These are phyloP conservation scores for Cercospora sp. DNA, from an alignment of 2,329 filamentous ascomycete genomes.

Conservation along the genomic window DNA sequence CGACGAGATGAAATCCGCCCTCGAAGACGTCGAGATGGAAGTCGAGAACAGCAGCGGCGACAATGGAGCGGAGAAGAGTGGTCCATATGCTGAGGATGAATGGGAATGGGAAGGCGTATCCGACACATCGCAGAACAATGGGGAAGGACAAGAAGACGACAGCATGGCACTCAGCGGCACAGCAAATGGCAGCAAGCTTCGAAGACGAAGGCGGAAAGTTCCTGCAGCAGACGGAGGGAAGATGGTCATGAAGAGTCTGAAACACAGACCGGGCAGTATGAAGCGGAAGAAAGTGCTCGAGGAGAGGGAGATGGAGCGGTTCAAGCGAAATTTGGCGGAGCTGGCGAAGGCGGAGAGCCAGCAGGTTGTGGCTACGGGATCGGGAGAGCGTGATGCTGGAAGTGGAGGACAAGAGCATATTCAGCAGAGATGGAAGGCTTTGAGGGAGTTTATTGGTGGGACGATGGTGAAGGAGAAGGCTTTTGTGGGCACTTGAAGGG, in stretches of 20 bases:
- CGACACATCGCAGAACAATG: neutral
- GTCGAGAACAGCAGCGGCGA: constrained; percentile 35
- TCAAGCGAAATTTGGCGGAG: constrained; percentile 78
- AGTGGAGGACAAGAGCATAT: constrained; percentile 41
- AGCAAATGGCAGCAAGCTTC: neutral
- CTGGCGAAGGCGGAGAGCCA: constrained; percentile 47
- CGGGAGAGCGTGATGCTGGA: constrained; percentile 21
- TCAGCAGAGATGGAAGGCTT: constrained; percentile 71
- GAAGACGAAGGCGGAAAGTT: constrained; percentile 13
- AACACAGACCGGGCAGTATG: constrained; percentile 73
- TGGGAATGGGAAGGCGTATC: constrained; percentile 27
- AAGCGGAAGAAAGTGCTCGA: constrained; percentile 82
- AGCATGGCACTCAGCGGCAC: neutral
- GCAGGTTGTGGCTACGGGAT: constrained; percentile 26
- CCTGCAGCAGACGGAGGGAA: constrained; percentile 56
- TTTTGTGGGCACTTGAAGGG: constrained; percentile 50
- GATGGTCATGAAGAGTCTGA: constrained; percentile 72
- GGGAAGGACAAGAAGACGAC: neutral
- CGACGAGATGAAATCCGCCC: constrained; percentile 73
- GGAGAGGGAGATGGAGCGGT: constrained; percentile 76
- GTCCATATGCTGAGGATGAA: constrained; percentile 11
- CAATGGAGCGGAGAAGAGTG: constrained; percentile 17
- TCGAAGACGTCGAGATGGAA: constrained; percentile 54
- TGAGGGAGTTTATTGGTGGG: constrained; percentile 79
- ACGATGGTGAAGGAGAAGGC: constrained; percentile 88